Base-by-base conservation (phyloP, 345 rosid species). In the Populus simonii region DNA sequence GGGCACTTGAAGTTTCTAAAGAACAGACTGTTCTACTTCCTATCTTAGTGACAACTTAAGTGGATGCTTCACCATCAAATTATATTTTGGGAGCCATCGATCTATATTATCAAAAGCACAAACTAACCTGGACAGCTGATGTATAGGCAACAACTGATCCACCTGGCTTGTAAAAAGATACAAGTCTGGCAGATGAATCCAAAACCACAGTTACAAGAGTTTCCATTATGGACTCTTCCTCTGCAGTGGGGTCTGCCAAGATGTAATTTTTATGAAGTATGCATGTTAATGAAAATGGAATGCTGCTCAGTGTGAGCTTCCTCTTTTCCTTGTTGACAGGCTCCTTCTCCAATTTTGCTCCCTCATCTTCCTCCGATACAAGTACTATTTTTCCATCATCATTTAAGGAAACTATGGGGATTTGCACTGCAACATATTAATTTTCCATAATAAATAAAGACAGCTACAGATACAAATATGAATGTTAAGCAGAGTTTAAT, bases 151-250 rank as follows among this genome's bases (percentile, higher is more conserved):
- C 92, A 92, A 80, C 92, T 0, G 82, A 77, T 68, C 99, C 98
- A 75, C 98, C 99, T 29, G 98, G 92, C 82, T 92, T 92, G 77
- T 91, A 88, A 72, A 95, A 86, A 11, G 96, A 91, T 38, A 95
- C 91, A 66, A 93, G 88, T 78, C 89, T 91, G 75, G 81, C 82
- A 7, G 89, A 90, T 74, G 91, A 83, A 84, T 95, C 93, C 78
- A 95, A 84, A 72, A 91, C 98, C 62, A 90, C 87, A 0, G 93
- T 92, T 67, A 89, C 85, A 31, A 83, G 72, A 49, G 99, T 92
- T 84, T 92, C 94, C 98, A 95, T 91, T 63, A 91, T 78, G 4
- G 92, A 85, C 84, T 95, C 99, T 87, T 95, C 98, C 88, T 91
- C 98, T 1, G 91, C 85, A 80, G 92, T 90, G 47, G 99, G 97